Conservation (phyloP, 1,284 basidiomycete species). For the Apiotrichum laibachii region DNA sequence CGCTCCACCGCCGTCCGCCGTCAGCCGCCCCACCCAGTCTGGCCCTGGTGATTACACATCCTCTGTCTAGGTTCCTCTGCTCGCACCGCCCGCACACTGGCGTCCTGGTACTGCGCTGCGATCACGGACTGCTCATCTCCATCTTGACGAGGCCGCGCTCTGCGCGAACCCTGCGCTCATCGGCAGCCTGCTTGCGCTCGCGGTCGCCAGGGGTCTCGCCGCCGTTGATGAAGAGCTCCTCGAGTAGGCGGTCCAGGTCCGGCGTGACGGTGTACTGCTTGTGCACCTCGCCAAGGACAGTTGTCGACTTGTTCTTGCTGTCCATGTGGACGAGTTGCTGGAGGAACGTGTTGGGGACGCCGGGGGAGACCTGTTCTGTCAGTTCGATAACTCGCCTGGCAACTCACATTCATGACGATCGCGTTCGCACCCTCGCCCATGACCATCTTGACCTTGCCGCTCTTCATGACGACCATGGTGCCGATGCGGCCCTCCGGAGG, state of each 20-base stretch:
- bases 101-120: not conserved
- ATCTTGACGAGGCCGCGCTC: conserved; percentile 60
- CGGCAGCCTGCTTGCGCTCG: conserved; percentile 43
- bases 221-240: conserved; percentile 60
- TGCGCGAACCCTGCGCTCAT: conserved; percentile 41
- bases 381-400: not conserved
- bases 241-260: conserved; percentile 72
- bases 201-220: conserved; percentile 48
- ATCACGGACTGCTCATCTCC: conserved; percentile 48
- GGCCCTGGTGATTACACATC: too few species aligned
- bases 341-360: conserved; percentile 81
- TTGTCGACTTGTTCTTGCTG: conserved; percentile 58
- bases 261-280: conserved; percentile 83
- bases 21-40: too few species aligned
- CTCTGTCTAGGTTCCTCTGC: too few species aligned
- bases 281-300: conserved; percentile 78
- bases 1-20: too few species aligned
- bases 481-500: conserved; percentile 75
- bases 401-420: conserved; percentile 73
- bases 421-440: conserved; percentile 74
- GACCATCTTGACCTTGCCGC: conserved; percentile 82
- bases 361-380: conserved; percentile 66
- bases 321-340: conserved; percentile 83
- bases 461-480: conserved; percentile 74
- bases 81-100: too few species aligned